Evolutionary conservation across 371 early-diverging fungal genomes (phyloP), one percentile per base, ranked within the genome.

Genomic region (Cokeromyces recurvatus): DNA sequence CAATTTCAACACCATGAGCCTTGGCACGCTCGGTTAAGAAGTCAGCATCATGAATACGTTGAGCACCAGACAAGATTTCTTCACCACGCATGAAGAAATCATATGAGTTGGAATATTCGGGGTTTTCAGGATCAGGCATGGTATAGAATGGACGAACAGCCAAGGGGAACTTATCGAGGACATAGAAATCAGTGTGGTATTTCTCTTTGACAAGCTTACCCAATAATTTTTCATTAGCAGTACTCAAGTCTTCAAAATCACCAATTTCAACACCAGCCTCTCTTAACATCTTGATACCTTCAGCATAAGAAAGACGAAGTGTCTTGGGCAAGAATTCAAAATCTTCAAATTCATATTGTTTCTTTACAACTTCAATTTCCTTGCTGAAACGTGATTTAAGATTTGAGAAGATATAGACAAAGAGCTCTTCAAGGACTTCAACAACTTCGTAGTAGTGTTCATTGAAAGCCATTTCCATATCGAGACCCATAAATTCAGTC

Each of bases 61-160:
- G 99, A 21, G 99, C 99, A 45, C 99, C 99, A 31, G 99, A 98
- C 57, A 98, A 75, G 64, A 99, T 97, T 74, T 99, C 99, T 70
- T 99, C 98, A 47, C 99, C 99, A 49, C 99, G 87, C 74, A 99
- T 86, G 79, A 99, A 99, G 77, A 99, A 97, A 82, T 99, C 99
- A 73, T 98, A 99, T 19, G 99, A 98, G 87, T 98, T 97, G 57
- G 97, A 92, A 78, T 94, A 96, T 46, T 81, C 81, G 45, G 86
- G 83, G 53, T 87, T 72, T 23, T 77, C 59, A 22, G 97, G 89
- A 74, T 97, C 94, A 25, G 95, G 95, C 92, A 97, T 98, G 21
- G 99, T 99, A 84, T 99, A 99, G 85, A 99, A 99, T 22, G 99
- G 98, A 43, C 99, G 87, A 21, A 95, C 89, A 4, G 69, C 85